Conservation (phyloP, 1,139 yeast species). For the Zygosaccharomyces sapae region DNA sequence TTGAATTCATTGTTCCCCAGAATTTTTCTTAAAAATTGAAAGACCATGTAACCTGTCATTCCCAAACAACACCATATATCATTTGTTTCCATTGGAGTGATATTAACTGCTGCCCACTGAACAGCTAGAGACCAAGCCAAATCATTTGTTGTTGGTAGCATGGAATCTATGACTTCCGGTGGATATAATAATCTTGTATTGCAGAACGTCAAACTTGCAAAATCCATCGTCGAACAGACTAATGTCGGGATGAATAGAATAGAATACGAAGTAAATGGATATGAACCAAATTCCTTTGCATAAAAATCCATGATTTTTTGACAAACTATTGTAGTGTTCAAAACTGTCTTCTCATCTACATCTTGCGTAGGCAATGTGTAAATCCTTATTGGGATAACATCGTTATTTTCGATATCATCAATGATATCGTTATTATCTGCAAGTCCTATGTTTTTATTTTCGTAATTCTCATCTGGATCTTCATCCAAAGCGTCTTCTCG, state of each 20-base stretch:
- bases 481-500: conserved; percentile 37
- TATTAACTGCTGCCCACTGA: conserved; percentile 94
- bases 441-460: conserved; percentile 35
- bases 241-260: conserved; percentile 68
- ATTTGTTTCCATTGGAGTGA: conserved; percentile 72
- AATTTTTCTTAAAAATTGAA: conserved; percentile 60
- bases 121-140: conserved; percentile 69
- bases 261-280: conserved; percentile 80
- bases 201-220: conserved; percentile 74
- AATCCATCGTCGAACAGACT: conserved; percentile 51
- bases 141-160: conserved; percentile 63
- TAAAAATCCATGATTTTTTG: conserved; percentile 77
- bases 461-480: conserved; percentile 42
- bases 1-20: conserved; percentile 85
- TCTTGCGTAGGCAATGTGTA: conserved; percentile 32
- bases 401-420: conserved; percentile 36
- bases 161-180: conserved; percentile 72
- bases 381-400: conserved; percentile 43
- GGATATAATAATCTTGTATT: conserved; percentile 67
- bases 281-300: conserved; percentile 87
- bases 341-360: conserved; percentile 49
- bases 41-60: conserved; percentile 77
- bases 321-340: conserved; percentile 72
- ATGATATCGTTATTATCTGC: conserved; percentile 24
- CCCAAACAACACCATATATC: conserved; percentile 95